Evolutionary conservation across 169 alveolate species (phyloP), one percentile per base, ranked within the genome.

Genomic region (Plasmodium blacklocki): DNA sequence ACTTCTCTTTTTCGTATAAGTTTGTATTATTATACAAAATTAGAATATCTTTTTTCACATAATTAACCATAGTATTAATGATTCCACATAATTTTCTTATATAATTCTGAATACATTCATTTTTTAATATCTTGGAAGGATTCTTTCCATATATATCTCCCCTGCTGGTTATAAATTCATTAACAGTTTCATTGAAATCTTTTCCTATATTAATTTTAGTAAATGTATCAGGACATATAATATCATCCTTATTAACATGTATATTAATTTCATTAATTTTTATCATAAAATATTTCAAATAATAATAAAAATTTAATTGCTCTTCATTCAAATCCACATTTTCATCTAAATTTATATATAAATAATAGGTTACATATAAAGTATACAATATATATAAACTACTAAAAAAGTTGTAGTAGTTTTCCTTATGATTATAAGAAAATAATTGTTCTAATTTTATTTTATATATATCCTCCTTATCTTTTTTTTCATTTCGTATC

Each of bases 361-460:
- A 63, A 50, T 68, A 83, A 59, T 83, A 83, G 52, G 74, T 70
- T 54, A 83, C 47, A 73, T 83, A 83, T 26, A 83, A 54, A 15
- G 83, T 83, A 59, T 83, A 83, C 29, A 83, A 83, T 70, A 83
- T 71, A 63, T 83, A 58, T 49, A 83, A 29, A 49, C 91, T 63
- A 49, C 85, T 83, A 49, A 83, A 83, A 68, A 83, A 83, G 43
- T 70, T 83, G 47, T 68, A 83, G 63, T 71, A 83, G 39, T 67
- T 68, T 39, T 83, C 85, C 12, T 83, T 71, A 63, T 59, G 56
- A 58, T 83, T 71, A 73, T 39, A 43, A 23, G 89, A 78, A 56
- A 78, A 78, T 18, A 78, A 19, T 7, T 64, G 7, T 45, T 78
- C 71, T 8, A 83, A 73, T 45, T 83, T 83, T 19, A 83, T 83